A percentile compares a stretch with the other conserved stretches of the same genome.
phyloP scores from a whole-genome alignment of 768 basidiomycete genomes.

The Boletus pseudo-olivaceus region DNA sequence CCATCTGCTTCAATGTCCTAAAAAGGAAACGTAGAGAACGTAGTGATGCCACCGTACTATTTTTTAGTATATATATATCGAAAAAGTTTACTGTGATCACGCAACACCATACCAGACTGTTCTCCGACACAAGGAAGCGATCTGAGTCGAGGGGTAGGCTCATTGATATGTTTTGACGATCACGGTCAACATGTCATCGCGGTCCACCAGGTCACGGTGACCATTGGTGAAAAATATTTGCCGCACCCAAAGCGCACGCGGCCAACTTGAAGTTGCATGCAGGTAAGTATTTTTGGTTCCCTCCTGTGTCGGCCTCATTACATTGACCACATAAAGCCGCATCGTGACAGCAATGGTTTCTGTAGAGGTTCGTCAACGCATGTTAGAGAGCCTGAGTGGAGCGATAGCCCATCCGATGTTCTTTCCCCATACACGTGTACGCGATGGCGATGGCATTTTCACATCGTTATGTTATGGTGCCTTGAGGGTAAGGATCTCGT shows the following conservation, averaged over 20 bases:
- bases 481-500: background rate
- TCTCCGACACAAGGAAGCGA: background rate
- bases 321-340: background rate
- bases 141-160: background rate
- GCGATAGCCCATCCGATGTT: no score
- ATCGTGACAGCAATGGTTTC: background rate
- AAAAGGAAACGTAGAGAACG: background rate
- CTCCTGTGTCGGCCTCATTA: background rate
- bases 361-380: background rate
- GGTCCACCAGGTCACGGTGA: background rate
- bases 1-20: background rate
- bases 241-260: background rate
- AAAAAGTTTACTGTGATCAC: background rate
- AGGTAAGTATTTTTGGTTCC: background rate
- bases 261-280: background rate
- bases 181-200: no score
- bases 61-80: background rate
- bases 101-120: background rate
- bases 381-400: background rate
- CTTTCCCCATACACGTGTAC: background rate
- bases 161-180: background rate
- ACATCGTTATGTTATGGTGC: background rate
- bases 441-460: background rate
- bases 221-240: background rate
- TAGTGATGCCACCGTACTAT: no score